phyloP scores from a whole-genome alignment of 2,329 filamentous ascomycete genomes.

The Zymoseptoria brevis region DNA sequence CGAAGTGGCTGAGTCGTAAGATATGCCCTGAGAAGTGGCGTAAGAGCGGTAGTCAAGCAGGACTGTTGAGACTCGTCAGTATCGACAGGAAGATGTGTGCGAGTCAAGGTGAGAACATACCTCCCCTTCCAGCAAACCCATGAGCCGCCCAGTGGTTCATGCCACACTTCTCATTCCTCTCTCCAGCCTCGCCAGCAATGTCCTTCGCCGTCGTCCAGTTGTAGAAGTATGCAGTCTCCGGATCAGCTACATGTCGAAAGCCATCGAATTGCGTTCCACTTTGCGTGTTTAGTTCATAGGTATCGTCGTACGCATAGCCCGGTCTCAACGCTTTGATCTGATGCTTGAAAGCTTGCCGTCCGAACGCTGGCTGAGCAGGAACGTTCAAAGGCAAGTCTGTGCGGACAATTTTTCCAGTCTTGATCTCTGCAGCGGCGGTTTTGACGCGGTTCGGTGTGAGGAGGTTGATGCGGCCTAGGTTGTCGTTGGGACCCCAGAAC shows the following conservation, averaged over 20 bases:
- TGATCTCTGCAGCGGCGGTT: constrained; percentile 46
- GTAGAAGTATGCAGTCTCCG: constrained; percentile 34
- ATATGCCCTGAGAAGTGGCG: constrained; percentile 35
- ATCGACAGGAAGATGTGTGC: neutral
- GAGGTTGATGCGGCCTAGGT: constrained; percentile 48
- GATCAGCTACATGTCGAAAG: constrained; percentile 38
- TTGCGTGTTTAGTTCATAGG: constrained; percentile 38
- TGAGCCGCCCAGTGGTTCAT: constrained; percentile 42
- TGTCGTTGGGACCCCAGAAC: constrained; percentile 53
- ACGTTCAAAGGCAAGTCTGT: constrained; percentile 49
- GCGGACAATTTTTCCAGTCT: constrained; percentile 48
- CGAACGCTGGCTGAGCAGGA: constrained; percentile 46
- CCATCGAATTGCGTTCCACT: constrained; percentile 41
- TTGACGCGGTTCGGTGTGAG: constrained; percentile 49
- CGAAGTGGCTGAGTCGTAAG: constrained; percentile 36
- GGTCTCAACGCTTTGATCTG: constrained; percentile 41
- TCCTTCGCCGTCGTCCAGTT: constrained; percentile 36
- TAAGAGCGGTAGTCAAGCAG: constrained; percentile 39
- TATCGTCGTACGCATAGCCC: constrained; percentile 35
- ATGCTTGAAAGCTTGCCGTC: constrained; percentile 47
- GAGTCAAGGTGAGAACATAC: neutral
- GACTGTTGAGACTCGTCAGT: constrained; percentile 14
- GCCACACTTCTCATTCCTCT: constrained; percentile 37
- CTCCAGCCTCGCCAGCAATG: constrained; percentile 31
- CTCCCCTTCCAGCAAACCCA: constrained; percentile 38